Conservation (phyloP, 352 stramenopile genomes). For the Pythium plurisporium region DNA sequence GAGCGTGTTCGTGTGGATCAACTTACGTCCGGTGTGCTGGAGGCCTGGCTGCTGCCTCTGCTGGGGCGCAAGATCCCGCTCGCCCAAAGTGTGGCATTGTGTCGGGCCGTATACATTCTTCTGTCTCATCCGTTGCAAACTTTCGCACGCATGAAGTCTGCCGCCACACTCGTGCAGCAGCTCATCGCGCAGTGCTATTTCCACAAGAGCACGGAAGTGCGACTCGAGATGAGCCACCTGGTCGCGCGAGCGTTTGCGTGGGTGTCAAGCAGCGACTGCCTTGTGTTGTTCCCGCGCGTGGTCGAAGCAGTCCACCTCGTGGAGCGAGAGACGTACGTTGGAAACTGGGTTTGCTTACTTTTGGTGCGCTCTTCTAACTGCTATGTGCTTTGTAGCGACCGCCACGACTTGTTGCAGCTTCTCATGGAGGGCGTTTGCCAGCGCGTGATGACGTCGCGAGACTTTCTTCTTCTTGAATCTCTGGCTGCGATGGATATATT, state of each 20-base stretch:
- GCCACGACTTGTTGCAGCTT: slow-evolving; percentile 23
- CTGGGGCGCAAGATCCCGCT: slow-evolving; percentile 46
- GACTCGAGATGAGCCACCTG: slow-evolving; percentile 56
- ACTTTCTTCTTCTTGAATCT: slow-evolving; percentile 27
- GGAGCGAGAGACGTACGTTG: slow-evolving; percentile 50
- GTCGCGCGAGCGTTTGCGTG: slow-evolving; percentile 54
- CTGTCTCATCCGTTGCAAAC: slow-evolving; percentile 58
- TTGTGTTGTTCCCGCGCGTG: slow-evolving; percentile 42
- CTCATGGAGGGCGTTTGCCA: slow-evolving; percentile 21
- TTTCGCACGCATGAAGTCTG: slow-evolving; percentile 44
- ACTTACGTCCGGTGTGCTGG: slow-evolving; percentile 41
- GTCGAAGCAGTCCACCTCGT: slow-evolving; percentile 60
- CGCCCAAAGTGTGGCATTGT: slow-evolving; percentile 43
- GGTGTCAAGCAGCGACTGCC: slow-evolving; percentile 41
- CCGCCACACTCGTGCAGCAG: slow-evolving; percentile 39
- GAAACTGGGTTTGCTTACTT: not conserved
- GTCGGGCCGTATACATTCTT: slow-evolving; percentile 59
- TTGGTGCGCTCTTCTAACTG: not conserved
- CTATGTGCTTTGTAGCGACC: slow-evolving; percentile 14
- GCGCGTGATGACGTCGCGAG: slow-evolving; percentile 9
- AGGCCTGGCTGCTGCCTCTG: slow-evolving; percentile 52
- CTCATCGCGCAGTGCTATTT: slow-evolving; percentile 63
- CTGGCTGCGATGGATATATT: slow-evolving; percentile 23
- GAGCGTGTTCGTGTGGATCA: slow-evolving; percentile 56
- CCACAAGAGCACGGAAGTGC: slow-evolving; percentile 40